Conservation (phyloP, 805 yeast genomes). For the Lachancea nothofagi region DNA sequence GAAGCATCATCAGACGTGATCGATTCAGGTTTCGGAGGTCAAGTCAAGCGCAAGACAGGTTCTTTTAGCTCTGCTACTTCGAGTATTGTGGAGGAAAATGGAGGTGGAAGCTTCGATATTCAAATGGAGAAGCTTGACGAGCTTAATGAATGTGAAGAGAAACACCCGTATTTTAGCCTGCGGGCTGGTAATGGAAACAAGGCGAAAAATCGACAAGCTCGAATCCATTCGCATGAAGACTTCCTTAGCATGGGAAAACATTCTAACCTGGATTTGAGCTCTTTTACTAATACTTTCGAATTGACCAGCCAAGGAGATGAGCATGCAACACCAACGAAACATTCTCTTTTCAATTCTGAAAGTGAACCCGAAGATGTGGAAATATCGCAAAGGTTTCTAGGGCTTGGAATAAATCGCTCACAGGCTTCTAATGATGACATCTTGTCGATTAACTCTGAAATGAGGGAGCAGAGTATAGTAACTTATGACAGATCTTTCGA, state of each 20-base stretch:
- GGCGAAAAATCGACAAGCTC: slow-evolving; percentile 24
- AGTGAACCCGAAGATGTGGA: no score
- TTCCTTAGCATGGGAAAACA: slow-evolving; percentile 17
- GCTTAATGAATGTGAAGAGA: slow-evolving; percentile 3
- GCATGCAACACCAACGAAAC: background rate
- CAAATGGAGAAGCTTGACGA: slow-evolving; percentile 1
- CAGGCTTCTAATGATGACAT: background rate
- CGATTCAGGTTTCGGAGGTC: background rate
- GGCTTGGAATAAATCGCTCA: slow-evolving; percentile 1
- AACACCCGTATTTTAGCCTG: slow-evolving; percentile 8
- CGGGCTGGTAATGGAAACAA: slow-evolving; percentile 17
- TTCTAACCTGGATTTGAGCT: slow-evolving; percentile 3
- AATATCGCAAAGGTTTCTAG: background rate
- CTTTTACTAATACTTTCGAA: background rate
- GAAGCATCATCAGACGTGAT: slow-evolving; percentile 7
- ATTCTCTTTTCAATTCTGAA: background rate
- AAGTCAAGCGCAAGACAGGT: background rate
- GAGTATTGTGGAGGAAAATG: slow-evolving; percentile 1
- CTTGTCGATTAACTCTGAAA: background rate
- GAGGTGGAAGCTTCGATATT: slow-evolving; percentile 2
- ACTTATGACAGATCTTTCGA: slow-evolving; percentile 8
- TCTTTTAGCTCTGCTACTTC: slow-evolving; percentile 7
- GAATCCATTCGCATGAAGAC: slow-evolving; percentile 30
- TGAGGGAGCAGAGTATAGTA: background rate
- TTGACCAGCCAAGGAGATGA: background rate